phyloP scores from a whole-genome alignment of 2,329 filamentous ascomycete species.

The Dichotomopilus funicola region DNA sequence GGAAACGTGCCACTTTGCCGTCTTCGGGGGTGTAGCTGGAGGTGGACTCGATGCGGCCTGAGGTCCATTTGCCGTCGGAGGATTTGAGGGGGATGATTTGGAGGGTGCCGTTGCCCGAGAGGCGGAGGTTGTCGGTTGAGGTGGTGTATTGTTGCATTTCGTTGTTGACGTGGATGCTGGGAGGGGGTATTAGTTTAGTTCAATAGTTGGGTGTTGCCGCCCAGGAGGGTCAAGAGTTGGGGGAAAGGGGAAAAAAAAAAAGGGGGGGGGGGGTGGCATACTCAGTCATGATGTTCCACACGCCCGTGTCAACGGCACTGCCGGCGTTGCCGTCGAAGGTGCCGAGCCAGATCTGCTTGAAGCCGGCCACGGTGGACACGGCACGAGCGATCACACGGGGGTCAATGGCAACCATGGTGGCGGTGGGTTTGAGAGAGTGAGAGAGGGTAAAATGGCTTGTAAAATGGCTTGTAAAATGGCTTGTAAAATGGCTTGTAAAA shows the following conservation, averaged over 20 bases:
- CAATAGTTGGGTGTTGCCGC: not conserved
- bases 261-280: not conserved
- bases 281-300: constrained; percentile 2
- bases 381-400: no score
- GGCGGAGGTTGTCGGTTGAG: constrained; percentile 41
- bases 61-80: constrained; percentile 38
- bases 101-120: constrained; percentile 42
- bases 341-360: not conserved
- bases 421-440: no score
- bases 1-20: constrained; percentile 35
- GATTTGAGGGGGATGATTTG: constrained; percentile 41
- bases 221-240: not conserved
- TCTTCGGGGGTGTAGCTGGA: constrained; percentile 37
- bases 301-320: not conserved
- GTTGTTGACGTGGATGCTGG: constrained; percentile 31
- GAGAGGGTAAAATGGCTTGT: no score
- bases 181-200: not conserved
- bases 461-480: no score
- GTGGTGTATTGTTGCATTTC: constrained; percentile 43
- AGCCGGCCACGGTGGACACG: not conserved
- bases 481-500: no score
- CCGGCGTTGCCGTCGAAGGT: not conserved
- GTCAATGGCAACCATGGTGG: no score
- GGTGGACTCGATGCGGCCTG: constrained; percentile 42
- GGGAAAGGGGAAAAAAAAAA: not conserved